Conservation (phyloP, 176 grass and related monocot species). For the Musa itinerans region DNA sequence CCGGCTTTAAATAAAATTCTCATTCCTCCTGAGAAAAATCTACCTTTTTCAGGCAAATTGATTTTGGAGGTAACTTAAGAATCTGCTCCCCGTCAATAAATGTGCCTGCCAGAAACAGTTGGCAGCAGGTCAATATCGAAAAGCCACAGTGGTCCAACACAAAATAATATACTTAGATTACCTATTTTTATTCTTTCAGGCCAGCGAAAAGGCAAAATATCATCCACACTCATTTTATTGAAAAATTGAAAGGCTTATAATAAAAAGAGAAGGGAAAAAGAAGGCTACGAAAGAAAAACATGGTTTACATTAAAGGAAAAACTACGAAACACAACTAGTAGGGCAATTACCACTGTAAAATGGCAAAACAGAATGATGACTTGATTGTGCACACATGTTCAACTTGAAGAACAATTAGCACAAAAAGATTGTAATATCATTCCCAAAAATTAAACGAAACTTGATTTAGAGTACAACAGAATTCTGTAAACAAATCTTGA, state of each 20-base stretch:
- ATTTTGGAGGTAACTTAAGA: constrained; percentile 82
- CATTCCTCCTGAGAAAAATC: constrained; percentile 81
- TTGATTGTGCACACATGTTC: no score
- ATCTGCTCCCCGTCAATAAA: constrained; percentile 80
- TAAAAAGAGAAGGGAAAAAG: neutral
- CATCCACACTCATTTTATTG: neutral
- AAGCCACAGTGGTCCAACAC: neutral
- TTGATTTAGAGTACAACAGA: no score
- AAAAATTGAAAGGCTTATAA: neutral
- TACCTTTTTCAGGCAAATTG: constrained; percentile 67
- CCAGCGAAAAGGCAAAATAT: neutral
- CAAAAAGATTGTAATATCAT: no score
- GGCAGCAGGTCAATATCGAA: neutral
- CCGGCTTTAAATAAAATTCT: constrained; percentile 79
- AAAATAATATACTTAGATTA: neutral
- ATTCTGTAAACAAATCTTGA: no score
- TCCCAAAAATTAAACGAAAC: no score
- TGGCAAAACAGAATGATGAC: no score
- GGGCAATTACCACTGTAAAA: no score
- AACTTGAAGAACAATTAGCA: no score
- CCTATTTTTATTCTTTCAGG: neutral
- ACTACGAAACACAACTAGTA: no score
- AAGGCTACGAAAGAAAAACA: neutral
- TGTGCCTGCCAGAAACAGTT: constrained; percentile 43
- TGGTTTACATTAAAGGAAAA: no score